Base-by-base conservation (phyloP, 352 stramenopile genomes). In the Phytophthora kernoviae region DNA sequence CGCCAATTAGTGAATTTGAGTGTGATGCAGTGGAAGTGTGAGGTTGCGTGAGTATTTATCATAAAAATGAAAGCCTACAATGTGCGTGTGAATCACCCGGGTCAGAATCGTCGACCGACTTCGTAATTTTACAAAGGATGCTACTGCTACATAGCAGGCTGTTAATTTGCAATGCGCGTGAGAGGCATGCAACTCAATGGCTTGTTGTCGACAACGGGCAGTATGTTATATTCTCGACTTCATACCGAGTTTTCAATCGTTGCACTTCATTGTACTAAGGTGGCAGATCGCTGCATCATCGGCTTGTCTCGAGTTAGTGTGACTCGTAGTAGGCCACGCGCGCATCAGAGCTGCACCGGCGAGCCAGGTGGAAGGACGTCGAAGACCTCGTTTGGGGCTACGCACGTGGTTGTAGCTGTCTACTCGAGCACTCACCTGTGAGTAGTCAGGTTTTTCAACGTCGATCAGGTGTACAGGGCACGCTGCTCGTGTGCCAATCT, bases 381-480 rank as follows among this genome's bases (percentile, higher is more conserved):
- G 75, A n/a, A 88, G 58, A 12, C 57, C 69, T 3, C 72, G 67
- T 43, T 80, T 82, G 17, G 74, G 73, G 20, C 66, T 78, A n/a
- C 57, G 60, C 9, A 79, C 68, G 57, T 78, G 72, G 50, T 88
- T 88, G 65, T 86, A 83, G 48, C 72, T 81, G 59, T 88, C 78
- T 18, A 88, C 78, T 22, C 74, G 74, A 24, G 77, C 67, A 32
- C 61, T 70, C 7, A 90, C 65, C 21, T 69, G 63, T 11, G 78
- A 89, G 42, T 88, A 89, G 44, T 85, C 77, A 4, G 73, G 70
- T 21, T 76, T 62, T n/a, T 75, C 62, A 39, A 85, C 74, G 18
- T 84, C 66, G 32, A 92, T 70, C 39, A 90, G 52, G 30, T 89
- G 83, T 52, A 92, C 77, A 20, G 80, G 82, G 51, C 79, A 90